Evolutionary conservation across 2,329 filamentous ascomycete species (phyloP), one percentile per base, ranked within the genome.

Genomic region (Ceratocystis albifundus): DNA sequence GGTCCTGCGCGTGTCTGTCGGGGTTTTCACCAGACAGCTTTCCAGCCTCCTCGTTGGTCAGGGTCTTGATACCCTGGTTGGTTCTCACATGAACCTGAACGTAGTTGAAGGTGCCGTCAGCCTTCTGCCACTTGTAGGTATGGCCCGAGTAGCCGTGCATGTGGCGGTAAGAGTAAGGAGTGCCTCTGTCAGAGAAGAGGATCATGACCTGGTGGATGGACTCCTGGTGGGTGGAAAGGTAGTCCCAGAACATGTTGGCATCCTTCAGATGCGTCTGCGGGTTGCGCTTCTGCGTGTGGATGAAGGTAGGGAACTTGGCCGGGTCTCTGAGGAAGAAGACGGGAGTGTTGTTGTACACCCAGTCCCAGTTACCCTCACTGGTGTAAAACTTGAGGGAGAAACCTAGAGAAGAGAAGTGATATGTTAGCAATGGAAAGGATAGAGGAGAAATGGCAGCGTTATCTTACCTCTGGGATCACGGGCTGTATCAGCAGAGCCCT

Each of bases 281-380:
- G 75, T 90, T 81, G 62, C 87, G 82, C 80, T 90, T 90, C 75
- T 91, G 88, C 3, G 87, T 88, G 77, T 89, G 87, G 69, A 89
- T 89, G 75, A 90, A 87, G 72, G 86, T 77, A 45, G 87, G 87
- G 76, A 89, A 90, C 74, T 90, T 89, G 71, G 82, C 80, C 1
- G 88, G 86, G 70, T 90, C 88, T 55, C 88, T 81, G 28, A 90
- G 72, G 79, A 91, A 90, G 79, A 91, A 91, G 30, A 90, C 80
- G 1, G 88, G 88, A 0, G 86, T 90, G 76, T 90, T 90, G 77
- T 88, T 89, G 74, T 83, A 86, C 28, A 89, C 86, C 80, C 85
- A 84, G 73, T 90, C 87, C 82, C 83, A 88, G 73, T 77, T 89
- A 62, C 87, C 87, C 72, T 89, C 82, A 7, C 86, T 81, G 0